Percentiles rank a stretch among this genome's conserved stretches.
These are phyloP conservation scores for Arabis hirsuta DNA, from an alignment of 345 rosid genomes.

Conservation along the genomic window DNA sequence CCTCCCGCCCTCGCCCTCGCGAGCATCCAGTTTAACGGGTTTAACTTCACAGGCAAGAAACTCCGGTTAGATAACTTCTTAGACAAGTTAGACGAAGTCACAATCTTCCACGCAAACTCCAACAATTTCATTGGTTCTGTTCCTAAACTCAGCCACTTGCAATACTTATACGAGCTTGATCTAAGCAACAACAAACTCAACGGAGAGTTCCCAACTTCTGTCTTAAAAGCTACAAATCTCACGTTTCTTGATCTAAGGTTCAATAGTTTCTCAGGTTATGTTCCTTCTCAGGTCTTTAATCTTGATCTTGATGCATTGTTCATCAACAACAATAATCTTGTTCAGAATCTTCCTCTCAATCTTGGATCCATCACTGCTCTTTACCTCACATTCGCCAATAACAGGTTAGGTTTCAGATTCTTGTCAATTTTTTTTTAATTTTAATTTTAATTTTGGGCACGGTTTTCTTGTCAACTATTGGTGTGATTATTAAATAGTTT, in stretches of 20 bases:
- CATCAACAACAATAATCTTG: conserved; percentile 69
- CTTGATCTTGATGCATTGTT: conserved; percentile 69
- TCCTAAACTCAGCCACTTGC: conserved; percentile 56
- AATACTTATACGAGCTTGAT: conserved; percentile 80
- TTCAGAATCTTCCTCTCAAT: conserved; percentile 50
- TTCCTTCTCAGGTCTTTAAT: conserved; percentile 67
- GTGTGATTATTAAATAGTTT: not conserved
- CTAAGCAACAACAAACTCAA: conserved; percentile 73
- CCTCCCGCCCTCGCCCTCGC: conserved; percentile 68
- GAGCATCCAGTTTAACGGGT: conserved; percentile 75
- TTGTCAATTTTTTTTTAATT: not conserved
- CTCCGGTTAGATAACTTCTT: conserved; percentile 58
- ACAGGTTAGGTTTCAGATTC: conserved; percentile 41
- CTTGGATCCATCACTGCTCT: conserved; percentile 57
- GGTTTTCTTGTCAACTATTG: not conserved
- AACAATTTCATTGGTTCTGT: conserved; percentile 67
- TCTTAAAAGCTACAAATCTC: conserved; percentile 52
- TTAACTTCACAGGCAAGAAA: conserved; percentile 55
- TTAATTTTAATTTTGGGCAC: no score
- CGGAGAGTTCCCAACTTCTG: conserved; percentile 67
- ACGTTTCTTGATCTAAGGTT: conserved; percentile 78
- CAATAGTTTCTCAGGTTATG: conserved; percentile 65
- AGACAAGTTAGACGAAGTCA: conserved; percentile 59
- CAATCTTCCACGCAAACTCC: conserved; percentile 85
- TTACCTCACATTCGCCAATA: conserved; percentile 80